These are phyloP conservation scores for Lactarius deliciosus DNA, from an alignment of 768 basidiomycete genomes.

Conservation along the genomic window DNA sequence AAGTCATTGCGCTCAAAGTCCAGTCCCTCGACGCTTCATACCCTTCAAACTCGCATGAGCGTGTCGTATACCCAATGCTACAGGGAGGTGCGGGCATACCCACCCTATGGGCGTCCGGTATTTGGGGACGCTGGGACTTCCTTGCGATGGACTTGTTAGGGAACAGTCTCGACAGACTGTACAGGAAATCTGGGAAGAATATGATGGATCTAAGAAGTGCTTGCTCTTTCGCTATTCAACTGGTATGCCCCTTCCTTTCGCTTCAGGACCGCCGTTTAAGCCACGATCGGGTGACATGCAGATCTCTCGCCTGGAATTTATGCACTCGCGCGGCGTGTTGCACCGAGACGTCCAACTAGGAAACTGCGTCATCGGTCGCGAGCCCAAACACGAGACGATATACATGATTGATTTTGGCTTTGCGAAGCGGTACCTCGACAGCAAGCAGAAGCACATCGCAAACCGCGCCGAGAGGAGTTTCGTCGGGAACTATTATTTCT, in stretches of 20 bases:
- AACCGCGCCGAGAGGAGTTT: constrained; percentile 69
- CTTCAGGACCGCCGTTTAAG: background rate
- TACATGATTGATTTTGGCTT: constrained; percentile 90
- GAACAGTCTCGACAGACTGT: constrained; percentile 62
- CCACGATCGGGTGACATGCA: constrained; percentile 32
- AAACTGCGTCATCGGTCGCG: constrained; percentile 65
- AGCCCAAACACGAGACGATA: constrained; percentile 56
- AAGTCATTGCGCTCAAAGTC: constrained; percentile 71
- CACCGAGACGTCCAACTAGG: constrained; percentile 81
- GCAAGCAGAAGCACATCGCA: constrained; percentile 60
- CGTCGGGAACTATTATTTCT: constrained; percentile 85
- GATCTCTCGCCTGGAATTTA: constrained; percentile 71
- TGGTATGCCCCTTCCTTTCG: constrained; percentile 46
- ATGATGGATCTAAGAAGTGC: constrained; percentile 69
- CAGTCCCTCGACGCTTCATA: constrained; percentile 70
- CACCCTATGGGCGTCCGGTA: constrained; percentile 55
- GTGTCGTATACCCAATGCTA: constrained; percentile 62
- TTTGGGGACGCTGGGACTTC: constrained; percentile 37
- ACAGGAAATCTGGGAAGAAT: constrained; percentile 53
- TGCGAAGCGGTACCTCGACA: constrained; percentile 75
- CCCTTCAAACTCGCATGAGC: constrained; percentile 74
- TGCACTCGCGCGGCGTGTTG: constrained; percentile 71
- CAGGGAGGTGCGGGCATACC: constrained; percentile 78
- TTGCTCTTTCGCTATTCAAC: constrained; percentile 73
- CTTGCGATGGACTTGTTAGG: constrained; percentile 79